phyloP scores from a whole-genome alignment of 2,329 filamentous ascomycete species.

The Calonectria pseudoreteaudii region DNA sequence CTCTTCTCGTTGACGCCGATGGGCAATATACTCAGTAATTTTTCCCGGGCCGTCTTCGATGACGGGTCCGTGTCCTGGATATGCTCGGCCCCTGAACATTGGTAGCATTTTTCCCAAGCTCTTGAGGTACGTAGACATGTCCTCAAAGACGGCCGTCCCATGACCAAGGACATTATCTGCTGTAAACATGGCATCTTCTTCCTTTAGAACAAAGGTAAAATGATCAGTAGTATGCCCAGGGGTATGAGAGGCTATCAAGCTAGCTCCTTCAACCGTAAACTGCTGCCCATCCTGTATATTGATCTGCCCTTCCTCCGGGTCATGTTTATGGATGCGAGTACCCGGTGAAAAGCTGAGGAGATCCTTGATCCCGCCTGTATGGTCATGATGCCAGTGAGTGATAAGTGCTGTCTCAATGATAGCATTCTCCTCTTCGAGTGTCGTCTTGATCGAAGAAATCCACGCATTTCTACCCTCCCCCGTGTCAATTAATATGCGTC shows the following conservation, averaged over 20 bases:
- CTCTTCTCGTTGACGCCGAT: constrained; percentile 82
- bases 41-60: constrained; percentile 78
- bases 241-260: constrained; percentile 71
- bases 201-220: constrained; percentile 79
- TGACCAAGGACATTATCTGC: constrained; percentile 91
- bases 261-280: constrained; percentile 71
- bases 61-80: constrained; percentile 88
- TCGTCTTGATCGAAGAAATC: constrained; percentile 72
- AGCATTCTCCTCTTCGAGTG: constrained; percentile 76
- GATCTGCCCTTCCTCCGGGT: constrained; percentile 63
- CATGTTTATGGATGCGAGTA: constrained; percentile 74
- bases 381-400: constrained; percentile 94
- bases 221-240: constrained; percentile 85
- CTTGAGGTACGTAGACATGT: constrained; percentile 75
- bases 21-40: constrained; percentile 85
- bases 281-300: constrained; percentile 62
- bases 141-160: constrained; percentile 87
- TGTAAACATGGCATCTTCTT: constrained; percentile 88
- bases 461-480: constrained; percentile 84
- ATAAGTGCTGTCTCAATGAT: constrained; percentile 78
- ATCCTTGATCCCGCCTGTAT: constrained; percentile 80
- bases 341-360: constrained; percentile 73
- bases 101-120: constrained; percentile 77
- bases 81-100: constrained; percentile 76
- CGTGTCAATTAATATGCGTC: constrained; percentile 88